These are phyloP conservation scores for Aspergillus sp. DNA, from an alignment of 2,329 filamentous ascomycete species.

Conservation along the genomic window DNA sequence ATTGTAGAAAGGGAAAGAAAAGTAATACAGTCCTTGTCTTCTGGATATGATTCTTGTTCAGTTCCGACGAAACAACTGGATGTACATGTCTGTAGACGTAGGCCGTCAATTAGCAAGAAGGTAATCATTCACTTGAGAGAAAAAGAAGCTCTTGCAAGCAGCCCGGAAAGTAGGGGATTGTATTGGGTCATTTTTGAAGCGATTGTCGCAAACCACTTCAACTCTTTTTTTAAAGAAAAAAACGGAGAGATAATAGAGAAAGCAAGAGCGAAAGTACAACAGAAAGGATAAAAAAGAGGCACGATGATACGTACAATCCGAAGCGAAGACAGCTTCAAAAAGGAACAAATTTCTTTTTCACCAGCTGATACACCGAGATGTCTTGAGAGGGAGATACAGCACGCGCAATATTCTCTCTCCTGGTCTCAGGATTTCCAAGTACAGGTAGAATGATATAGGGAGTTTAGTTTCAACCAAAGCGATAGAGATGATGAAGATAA, in stretches of 20 bases:
- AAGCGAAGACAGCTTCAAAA: slow-evolving; percentile 27
- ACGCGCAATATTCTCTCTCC: slow-evolving; percentile 19
- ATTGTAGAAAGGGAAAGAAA: slow-evolving; percentile 29
- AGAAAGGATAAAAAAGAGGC: slow-evolving; percentile 24
- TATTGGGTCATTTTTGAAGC: slow-evolving; percentile 9
- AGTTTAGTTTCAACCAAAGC: slow-evolving; percentile 18
- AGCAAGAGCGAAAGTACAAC: slow-evolving; percentile 15
- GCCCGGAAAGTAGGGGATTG: slow-evolving; percentile 6
- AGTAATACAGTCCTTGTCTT: slow-evolving; percentile 39
- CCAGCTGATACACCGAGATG: slow-evolving; percentile 16
- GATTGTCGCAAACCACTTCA: slow-evolving; percentile 11
- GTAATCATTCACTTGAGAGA: slow-evolving; percentile 18
- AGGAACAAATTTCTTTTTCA: slow-evolving; percentile 22
- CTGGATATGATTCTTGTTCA: slow-evolving; percentile 17
- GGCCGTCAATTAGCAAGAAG: slow-evolving; percentile 40
- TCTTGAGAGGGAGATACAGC: slow-evolving; percentile 20
- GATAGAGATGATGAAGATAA: slow-evolving; percentile 17
- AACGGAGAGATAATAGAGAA: background rate
- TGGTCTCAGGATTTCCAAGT: slow-evolving; percentile 25
- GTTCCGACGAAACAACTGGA: slow-evolving; percentile 36
- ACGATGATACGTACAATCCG: slow-evolving; percentile 43
- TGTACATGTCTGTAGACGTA: slow-evolving; percentile 45
- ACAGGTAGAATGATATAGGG: slow-evolving; percentile 23
- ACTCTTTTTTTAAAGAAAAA: slow-evolving; percentile 5
- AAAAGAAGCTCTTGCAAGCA: slow-evolving; percentile 2